A percentile compares a stretch with the other conserved stretches of the same genome.
phyloP scores from a whole-genome alignment of 1,139 yeast species.

The Debaryomyces fabryi region DNA sequence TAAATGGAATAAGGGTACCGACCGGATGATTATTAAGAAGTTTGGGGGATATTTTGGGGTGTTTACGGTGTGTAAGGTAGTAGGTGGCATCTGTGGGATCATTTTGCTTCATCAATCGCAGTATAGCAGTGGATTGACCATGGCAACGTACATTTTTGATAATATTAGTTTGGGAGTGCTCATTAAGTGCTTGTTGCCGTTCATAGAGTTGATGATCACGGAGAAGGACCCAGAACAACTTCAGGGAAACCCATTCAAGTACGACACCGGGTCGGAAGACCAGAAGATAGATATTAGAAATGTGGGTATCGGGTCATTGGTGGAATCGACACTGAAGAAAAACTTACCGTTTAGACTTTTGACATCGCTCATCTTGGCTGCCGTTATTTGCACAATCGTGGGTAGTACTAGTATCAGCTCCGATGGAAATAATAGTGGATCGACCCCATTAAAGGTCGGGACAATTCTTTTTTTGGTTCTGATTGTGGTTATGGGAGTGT shows the following conservation, averaged over 20 bases:
- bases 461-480: neutral
- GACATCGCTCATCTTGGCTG: constrained; percentile 19
- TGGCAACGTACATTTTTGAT: constrained; percentile 23
- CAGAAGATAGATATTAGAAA: neutral
- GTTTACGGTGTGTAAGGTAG: constrained; percentile 18
- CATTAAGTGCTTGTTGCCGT: constrained; percentile 18
- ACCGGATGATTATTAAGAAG: constrained; percentile 7
- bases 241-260: neutral
- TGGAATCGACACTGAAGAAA: neutral
- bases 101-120: constrained; percentile 12
- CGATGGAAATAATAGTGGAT: neutral
- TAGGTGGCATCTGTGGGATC: constrained; percentile 22
- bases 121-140: constrained; percentile 14
- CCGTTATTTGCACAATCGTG: constrained; percentile 18
- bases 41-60: constrained; percentile 15
- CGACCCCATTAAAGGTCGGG: neutral
- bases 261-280: neutral
- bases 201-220: constrained; percentile 11
- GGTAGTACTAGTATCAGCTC: constrained; percentile 13
- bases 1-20: neutral
- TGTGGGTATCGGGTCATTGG: neutral
- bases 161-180: constrained; percentile 22
- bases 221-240: neutral
- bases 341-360: constrained; percentile 14
- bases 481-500: neutral